These are phyloP conservation scores for Akanthomyces uredinophilus DNA, from an alignment of 2,329 filamentous ascomycete species.

Conservation along the genomic window DNA sequence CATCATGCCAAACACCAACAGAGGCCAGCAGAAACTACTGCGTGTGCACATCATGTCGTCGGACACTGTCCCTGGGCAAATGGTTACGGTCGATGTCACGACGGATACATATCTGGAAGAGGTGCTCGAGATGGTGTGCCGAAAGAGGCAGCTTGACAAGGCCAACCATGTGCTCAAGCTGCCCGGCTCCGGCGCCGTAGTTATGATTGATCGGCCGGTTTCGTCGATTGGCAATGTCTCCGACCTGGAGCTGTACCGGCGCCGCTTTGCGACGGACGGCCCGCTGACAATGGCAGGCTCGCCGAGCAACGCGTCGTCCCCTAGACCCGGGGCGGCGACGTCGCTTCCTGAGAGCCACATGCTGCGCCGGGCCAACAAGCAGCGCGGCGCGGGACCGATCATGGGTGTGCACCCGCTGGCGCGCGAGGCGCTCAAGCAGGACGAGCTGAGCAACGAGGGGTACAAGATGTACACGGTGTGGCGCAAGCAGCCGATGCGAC, in stretches of 20 bases:
- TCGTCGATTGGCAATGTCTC: constrained; percentile 70
- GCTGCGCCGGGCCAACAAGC: constrained; percentile 18
- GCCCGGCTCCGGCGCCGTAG: constrained; percentile 67
- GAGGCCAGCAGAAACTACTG: constrained; percentile 65
- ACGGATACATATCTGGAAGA: constrained; percentile 81
- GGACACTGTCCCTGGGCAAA: constrained; percentile 66
- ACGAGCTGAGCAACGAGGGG: constrained; percentile 52
- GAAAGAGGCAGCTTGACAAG: constrained; percentile 73
- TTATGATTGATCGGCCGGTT: constrained; percentile 71
- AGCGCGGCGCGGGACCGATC: constrained; percentile 45
- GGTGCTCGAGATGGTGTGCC: constrained; percentile 72
- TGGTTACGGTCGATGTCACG: constrained; percentile 69
- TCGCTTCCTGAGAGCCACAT: constrained; percentile 40
- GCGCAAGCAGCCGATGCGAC: constrained; percentile 77
- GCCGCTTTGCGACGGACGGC: constrained; percentile 71
- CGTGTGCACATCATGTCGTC: constrained; percentile 66
- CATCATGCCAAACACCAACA: constrained; percentile 38
- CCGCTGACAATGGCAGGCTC: constrained; percentile 63
- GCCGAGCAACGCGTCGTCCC: constrained; percentile 64
- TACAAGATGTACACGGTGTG: constrained; percentile 77
- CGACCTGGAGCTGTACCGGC: constrained; percentile 69
- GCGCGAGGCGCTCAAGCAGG: constrained; percentile 55
- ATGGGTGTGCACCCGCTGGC: constrained; percentile 61
- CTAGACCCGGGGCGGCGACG: constrained; percentile 48
- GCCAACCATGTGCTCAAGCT: constrained; percentile 74